Percentiles rank a stretch among this genome's conserved stretches.
These are phyloP conservation scores for Maudiozyma humilis DNA, from an alignment of 1,139 yeast species.

Conservation along the genomic window DNA sequence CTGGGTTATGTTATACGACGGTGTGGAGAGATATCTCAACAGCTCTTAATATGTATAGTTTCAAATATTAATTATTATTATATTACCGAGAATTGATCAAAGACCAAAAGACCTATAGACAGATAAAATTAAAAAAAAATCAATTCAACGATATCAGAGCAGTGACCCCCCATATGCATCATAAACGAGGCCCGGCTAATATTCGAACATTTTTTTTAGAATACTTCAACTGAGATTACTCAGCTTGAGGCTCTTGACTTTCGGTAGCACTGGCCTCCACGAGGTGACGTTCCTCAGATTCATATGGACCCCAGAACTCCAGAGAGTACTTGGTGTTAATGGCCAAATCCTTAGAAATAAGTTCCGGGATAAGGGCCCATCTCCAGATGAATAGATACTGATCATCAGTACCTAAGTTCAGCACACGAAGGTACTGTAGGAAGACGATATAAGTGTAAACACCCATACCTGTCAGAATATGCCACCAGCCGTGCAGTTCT, in stretches of 20 bases:
- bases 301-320: conserved; percentile 22
- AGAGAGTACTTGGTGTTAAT: conserved; percentile 25
- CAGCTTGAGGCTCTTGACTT: neutral
- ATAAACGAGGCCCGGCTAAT: too few relatives aligned
- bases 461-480: conserved; percentile 74
- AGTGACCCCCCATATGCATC: too few relatives aligned
- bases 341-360: conserved; percentile 21
- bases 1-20: too few relatives aligned
- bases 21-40: too few relatives aligned
- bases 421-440: conserved; percentile 58
- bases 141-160: too few relatives aligned
- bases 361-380: conserved; percentile 42
- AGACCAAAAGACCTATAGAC: too few relatives aligned
- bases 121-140: too few relatives aligned
- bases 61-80: too few relatives aligned
- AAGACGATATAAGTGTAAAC: conserved; percentile 58
- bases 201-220: too few relatives aligned
- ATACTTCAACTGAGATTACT: neutral
- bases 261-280: neutral
- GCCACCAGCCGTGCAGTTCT: conserved; percentile 99
- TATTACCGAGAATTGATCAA: too few relatives aligned
- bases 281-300: conserved; percentile 1
- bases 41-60: too few relatives aligned
- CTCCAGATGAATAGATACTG: conserved; percentile 49
- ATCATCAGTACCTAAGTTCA: conserved; percentile 44